Evolutionary conservation across 306 rosid species (phyloP), one percentile per base, ranked within the genome.

Genomic region (Chamaecrista fasciculata): DNA sequence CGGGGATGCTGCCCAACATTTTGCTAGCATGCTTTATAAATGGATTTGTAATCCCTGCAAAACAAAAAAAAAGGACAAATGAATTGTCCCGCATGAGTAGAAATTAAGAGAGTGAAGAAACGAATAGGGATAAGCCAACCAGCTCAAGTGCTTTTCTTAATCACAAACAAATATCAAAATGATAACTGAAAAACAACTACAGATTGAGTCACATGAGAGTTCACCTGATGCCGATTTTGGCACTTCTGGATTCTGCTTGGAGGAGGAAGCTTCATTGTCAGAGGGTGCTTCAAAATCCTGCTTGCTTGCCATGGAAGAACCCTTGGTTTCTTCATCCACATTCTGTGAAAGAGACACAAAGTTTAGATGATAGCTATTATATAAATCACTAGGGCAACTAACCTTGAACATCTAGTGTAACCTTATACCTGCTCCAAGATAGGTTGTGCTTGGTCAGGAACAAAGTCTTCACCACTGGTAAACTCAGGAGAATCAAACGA

Each of bases 1-100:
- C 86, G 40, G 97, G 97, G 15, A 94, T 81, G 78, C 76, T 66
- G 48, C 87, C 91, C 80, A 94, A 63, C 82, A 81, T 72, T 25
- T 79, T 73, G 71, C 80, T 79, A 29, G 92, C 89, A 8, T 60
- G 75, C 75, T 88, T 82, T 50, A 79, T 50, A 67, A 88, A 72
- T 37, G 89, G 79, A 56, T 71, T 70, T 64, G 82, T 78, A 39
- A 25, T 73, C 34, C 70, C 98, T 90, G 82, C 79, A 26, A 69
- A 58, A 73, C 11, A 67, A 24, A 55, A 7, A 55, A 7, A 29
- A 14, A n/a, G 5, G 16, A 15, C 31, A 36, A 31, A 39, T 56
- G 16, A 67, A 48, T 48, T 29, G 31, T 19, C 47, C 19, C 49
- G 51, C 12, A 19, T 78, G 50, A 44, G 16, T 11, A 58, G 12